Evolutionary conservation across 1,284 basidiomycete genomes (phyloP), one percentile per base, ranked within the genome.

Genomic region (Ustilago vetiveriae): DNA sequence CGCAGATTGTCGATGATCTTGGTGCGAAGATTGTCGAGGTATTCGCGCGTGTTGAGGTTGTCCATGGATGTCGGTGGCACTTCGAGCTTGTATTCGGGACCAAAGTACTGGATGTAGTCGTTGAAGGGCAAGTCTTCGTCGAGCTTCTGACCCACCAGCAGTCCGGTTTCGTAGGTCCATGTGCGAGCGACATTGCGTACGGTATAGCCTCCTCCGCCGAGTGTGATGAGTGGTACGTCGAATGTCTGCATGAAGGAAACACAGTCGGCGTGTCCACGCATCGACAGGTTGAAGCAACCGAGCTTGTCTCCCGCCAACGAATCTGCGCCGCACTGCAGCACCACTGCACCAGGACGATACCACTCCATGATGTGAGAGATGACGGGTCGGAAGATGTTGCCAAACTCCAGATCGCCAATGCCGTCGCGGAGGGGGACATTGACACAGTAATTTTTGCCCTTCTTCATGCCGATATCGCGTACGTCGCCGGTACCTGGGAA

Each of bases 101-200:
- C 95, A 82, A 94, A 98, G 89, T 94, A 98, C 82, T 98, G 94
- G 81, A 97, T 92, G 83, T 94, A 97, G 76, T 94, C 90, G 83
- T 92, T 96, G 88, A 92, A 97, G 0, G 95, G 95, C 65, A 98
- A 44, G 36, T 82, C 73, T 32, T 88, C 87, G 70, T 91, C 88
- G 50, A 98, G 89, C 79, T 94, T 90, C 42, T 92, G 86, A 2
- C 92, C 94, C 11, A 95, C 87, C 29, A 94, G 91, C 76, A 95
- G 90, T 0, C 93, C 94, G 0, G 96, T 98, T 83, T 99, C 96
- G 83, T 92, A 97, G 19, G 94, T 90, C 95, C 95, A 99, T 11
- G 91, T 90, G 33, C 93, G 86, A 1, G 92, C 92, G 7, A 98
- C 94, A 80, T 99, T 99, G 83, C 83, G 76, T 30, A 93, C 89